phyloP scores from a whole-genome alignment of 1,139 yeast genomes.

The Taphrina confusa region DNA sequence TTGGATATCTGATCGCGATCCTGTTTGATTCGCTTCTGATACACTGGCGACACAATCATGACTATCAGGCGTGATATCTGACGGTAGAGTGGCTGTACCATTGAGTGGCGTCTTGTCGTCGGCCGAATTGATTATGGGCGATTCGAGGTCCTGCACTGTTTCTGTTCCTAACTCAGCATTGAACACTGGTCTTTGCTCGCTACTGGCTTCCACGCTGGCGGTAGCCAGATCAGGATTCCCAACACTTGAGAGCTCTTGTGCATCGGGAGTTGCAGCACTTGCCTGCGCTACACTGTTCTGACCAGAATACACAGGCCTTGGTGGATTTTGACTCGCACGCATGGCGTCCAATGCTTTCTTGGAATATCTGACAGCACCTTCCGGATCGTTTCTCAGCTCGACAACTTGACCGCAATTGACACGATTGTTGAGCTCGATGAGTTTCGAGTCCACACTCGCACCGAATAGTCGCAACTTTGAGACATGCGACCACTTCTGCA shows the following conservation, averaged over 20 bases:
- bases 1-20: background rate
- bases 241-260: background rate
- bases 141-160: background rate
- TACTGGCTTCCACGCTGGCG: background rate
- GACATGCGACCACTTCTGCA: conserved; percentile 20
- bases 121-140: background rate
- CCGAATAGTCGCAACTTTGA: conserved; percentile 6
- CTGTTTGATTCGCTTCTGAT: background rate
- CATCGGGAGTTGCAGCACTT: conserved; percentile 5
- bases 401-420: conserved; percentile 20
- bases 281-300: background rate
- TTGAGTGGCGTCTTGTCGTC: background rate
- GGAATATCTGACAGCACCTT: conserved; percentile 18
- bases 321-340: background rate
- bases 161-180: background rate
- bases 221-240: no score
- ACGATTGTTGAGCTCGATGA: conserved; percentile 20
- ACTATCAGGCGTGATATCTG: background rate
- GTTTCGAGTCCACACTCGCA: conserved; percentile 9
- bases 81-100: background rate
- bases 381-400: conserved; percentile 25
- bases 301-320: background rate
- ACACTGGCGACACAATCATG: no score
- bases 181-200: no score
- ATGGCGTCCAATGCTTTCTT: conserved; percentile 9